Base-by-base conservation (phyloP, 345 rosid species). In the Ceriops zippeliana region DNA sequence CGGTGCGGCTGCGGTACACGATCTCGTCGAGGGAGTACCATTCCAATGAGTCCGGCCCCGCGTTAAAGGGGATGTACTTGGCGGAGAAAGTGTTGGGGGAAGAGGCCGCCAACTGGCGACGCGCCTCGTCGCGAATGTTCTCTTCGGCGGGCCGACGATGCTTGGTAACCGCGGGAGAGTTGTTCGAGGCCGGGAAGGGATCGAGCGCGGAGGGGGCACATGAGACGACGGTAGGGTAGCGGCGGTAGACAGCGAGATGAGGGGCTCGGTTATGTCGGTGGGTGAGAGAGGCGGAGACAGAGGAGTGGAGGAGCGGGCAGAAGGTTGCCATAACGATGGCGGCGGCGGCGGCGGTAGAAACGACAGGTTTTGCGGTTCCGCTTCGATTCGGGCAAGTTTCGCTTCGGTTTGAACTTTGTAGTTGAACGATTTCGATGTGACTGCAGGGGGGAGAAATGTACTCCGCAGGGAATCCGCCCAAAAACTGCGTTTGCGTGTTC, bases 21-120 rank as follows among this genome's bases (percentile, higher is more conserved):
- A 92, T 85, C 82, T 92, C 92, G 69, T 92, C 98, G 38, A 92
- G 93, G 10, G 96, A 92, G 78, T 92, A 88, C 26, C 64, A 81
- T 76, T 92, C 98, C 13, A 68, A 34, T 32, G 88, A 83, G 69
- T 74, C 78, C 13, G 83, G 85, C 3, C 68, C 84, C 6, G 81
- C 86, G 69, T 86, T 84, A 74, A 91, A 91, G 0, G 97, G 96
- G 34, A 91, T 88, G 67, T 89, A 91, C 70, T 76, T 89, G 49
- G 97, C 93, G n/a, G 90, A 83, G 59, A 89, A 83, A 0, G 84
- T 69, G 74, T 75, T 79, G 9, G 72, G 58, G 22, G 73, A 52
- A 6, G 70, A 64, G 35, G 82, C 46, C 32, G 86, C 76, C 61
- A 83, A 85, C 21, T 80, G 78, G 30, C 91, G 91, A 42, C 91